These are phyloP conservation scores for Paramecium tetraurelia DNA, from an alignment of 73 alveolate genomes.

Conservation along the genomic window DNA sequence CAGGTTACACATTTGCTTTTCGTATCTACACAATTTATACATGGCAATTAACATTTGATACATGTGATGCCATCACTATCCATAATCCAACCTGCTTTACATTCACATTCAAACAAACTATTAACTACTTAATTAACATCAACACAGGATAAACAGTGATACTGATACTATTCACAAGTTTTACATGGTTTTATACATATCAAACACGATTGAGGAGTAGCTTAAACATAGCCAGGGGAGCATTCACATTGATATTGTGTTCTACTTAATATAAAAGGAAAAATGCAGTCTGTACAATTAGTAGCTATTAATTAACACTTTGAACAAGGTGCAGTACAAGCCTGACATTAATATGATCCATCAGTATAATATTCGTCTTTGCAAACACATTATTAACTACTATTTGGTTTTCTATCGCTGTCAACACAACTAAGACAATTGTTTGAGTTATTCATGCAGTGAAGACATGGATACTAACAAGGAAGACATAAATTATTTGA, in stretches of 20 bases:
- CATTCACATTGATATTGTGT: background rate
- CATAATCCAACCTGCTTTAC: background rate
- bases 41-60: background rate
- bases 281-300: background rate
- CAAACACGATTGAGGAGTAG: background rate
- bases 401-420: too few relatives aligned
- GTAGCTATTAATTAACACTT: background rate
- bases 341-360: background rate
- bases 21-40: background rate
- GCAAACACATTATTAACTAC: background rate
- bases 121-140: background rate
- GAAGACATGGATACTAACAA: background rate
- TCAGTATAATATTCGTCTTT: background rate
- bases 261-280: background rate
- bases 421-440: background rate
- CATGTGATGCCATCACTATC: background rate
- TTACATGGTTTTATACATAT: background rate
- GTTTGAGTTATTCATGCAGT: background rate
- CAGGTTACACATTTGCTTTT: background rate
- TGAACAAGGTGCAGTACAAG: background rate
- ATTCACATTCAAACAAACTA: background rate
- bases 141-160: background rate
- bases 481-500: background rate
- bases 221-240: background rate
- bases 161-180: background rate